Evolutionary conservation across 768 basidiomycete species (phyloP), one percentile per base, ranked within the genome.

Genomic region (Rhizopogon roseolus): DNA sequence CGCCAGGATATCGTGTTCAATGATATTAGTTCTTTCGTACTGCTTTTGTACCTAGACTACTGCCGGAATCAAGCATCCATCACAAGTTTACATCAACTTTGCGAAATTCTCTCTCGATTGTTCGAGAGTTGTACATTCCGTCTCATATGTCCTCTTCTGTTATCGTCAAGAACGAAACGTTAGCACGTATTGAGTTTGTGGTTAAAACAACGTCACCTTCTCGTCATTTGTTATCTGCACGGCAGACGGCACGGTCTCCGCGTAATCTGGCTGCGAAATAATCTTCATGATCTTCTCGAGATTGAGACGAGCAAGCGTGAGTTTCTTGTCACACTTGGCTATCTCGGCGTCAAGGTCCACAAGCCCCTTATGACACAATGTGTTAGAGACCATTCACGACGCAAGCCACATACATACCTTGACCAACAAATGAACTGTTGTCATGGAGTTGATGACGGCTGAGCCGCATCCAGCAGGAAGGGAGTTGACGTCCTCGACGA

Each of bases 381-480:
- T 34, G 44, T 43, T 9, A 54, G 46, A 3, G 29, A 36, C 9
- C 2, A n/a, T 48, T 22, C 41, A 37, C 6, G 9, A 42, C 1
- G 13, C 0, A 14, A 25, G 54, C 29, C 13, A 42, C n/a, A 48
- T 40, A 66, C 84, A 50, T 65, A 93, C 93, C 72, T 87, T 79
- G 37, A 99, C 93, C 54, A 95, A 86, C 2, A 94, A 79, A 66
- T 95, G 84, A 1, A 93, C 80, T 19, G 85, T 81, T 34, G 93
- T 73, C 2, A 85, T 84, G 6, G 88, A 74, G 2, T 83, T 88
- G 22, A 98, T 81, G 25, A 90, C 82, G 41, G 83, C 78, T 3
- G 90, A 88, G 6, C 93, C 95, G 67, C 93, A 97, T 16, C 97
- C 95, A 6, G 81, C 78, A 0, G 95, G 93, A 45, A 98, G 79